phyloP scores from a whole-genome alignment of 257 asterid genomes.

The Solanum ahanhuiri region DNA sequence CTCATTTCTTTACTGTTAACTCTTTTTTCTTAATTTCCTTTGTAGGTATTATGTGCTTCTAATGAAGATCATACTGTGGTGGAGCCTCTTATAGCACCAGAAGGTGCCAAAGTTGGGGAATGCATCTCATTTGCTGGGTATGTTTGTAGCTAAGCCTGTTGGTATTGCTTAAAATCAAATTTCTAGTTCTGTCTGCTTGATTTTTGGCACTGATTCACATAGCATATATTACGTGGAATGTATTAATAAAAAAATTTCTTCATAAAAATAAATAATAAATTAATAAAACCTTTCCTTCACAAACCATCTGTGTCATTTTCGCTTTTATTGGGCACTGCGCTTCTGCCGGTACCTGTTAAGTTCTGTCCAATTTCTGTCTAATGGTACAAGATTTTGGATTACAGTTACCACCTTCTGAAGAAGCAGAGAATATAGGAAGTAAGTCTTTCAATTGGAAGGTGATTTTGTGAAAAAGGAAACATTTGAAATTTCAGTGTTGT shows the following conservation, averaged over 20 bases:
- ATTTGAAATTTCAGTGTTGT: neutral
- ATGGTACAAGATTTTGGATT: neutral
- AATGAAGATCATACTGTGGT: conserved; percentile 69
- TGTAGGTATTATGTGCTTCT: conserved; percentile 88
- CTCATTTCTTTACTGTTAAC: neutral
- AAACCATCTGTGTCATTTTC: neutral
- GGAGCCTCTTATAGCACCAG: conserved; percentile 80
- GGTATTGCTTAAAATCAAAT: neutral
- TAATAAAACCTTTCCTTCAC: neutral
- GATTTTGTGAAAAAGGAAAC: neutral
- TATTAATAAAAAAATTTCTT: too few species aligned
- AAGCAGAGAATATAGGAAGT: neutral
- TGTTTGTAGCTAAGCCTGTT: neutral
- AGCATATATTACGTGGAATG: too few species aligned
- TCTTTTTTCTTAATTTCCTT: neutral
- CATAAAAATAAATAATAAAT: neutral
- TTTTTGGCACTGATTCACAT: neutral
- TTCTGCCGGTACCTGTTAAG: neutral
- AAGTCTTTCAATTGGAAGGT: neutral
- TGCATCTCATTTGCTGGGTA: conserved; percentile 69
- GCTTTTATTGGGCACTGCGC: neutral
- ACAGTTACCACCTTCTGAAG: neutral
- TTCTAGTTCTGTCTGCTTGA: neutral
- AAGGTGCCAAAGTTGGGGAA: conserved; percentile 82
- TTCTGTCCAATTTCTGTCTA: neutral